Evolutionary conservation across 1,284 basidiomycete species (phyloP), one percentile per base, ranked within the genome.

Genomic region (Kwoniella shivajii): DNA sequence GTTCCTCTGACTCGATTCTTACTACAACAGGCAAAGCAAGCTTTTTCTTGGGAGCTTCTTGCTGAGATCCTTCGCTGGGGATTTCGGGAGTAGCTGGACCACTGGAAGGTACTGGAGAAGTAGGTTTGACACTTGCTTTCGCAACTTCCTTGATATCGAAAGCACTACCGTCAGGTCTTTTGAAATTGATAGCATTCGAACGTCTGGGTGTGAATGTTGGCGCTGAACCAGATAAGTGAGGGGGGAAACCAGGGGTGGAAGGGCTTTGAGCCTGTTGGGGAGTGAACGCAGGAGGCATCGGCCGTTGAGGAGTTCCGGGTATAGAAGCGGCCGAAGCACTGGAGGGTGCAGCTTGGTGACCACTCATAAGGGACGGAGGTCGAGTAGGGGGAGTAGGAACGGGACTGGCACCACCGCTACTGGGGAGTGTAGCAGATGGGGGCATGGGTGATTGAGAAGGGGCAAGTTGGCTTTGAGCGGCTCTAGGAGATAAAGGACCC

Each of bases 1-100:
- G 79, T 60, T 82, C 81, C 57, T 80, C 79, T 0, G 79, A 80
- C 70, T 84, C 83, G 46, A 83, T 72, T 39, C 82, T 74, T 1
- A 82, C 75, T 16, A 76, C 61, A 10, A 75, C 71, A 13, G 73
- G 72, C 13, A 74, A 63, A 6, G 63, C 45, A 3, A 66, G 67
- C 18, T 71, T 47, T 51, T 70, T 69, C 56, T 73, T 68, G 54
- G 65, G 72, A 18, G 64, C 60, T 4, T 61, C 58, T 47, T 64
- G 61, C n/a, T 56, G 57, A n/a, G 38, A 50, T 13, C 48, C 34
- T 36, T 57, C 29, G 39, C 42, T 42, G 46, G 51, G 48, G 33
- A 45, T 54, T 37, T 69, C 65, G 6, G 70, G 69, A n/a, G 67
- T 65, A 41, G 61, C 63, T 10, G 59, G 51, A 20, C 60, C 65